Evolutionary conservation across 352 stramenopile species (phyloP), one percentile per base, ranked within the genome.

Genomic region (Aphanomyces euteiches): DNA sequence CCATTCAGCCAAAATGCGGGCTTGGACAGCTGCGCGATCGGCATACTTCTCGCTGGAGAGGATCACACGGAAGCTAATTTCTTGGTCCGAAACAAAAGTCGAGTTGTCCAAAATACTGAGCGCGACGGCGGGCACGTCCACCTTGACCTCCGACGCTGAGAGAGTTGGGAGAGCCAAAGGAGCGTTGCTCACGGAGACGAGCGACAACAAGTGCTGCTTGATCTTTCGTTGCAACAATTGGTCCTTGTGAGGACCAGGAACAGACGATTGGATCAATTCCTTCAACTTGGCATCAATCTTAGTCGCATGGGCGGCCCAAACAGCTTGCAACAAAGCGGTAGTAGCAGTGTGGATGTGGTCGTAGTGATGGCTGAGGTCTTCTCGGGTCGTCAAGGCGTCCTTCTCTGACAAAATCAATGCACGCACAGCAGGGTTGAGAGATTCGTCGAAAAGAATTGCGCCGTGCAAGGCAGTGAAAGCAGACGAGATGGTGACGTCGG

Each of bases 331-430:
- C 57, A 92, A 71, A 7, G 83, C 81, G 12, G 77, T 84, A 7
- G 83, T 90, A 3, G 83, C 84, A n/a, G 80, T 74, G 59, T 87
- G 85, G 60, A 92, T 78, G 1, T 75, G 79, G 17, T 60, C 67
- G 68, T 92, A 92, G 69, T 92, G 84, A 59, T 92, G 84, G 58
- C 77, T 85, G 57, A 92, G 37, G 7, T 92, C 84, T 39, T 88
- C 81, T 15, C 74, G 73, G 66, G 69, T 87, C 13, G 83, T 79
- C 47, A 92, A 87, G 34, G 79, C 85, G 38, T 84, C 79, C 4
- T 77, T 66, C 53, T 92, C 84, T 1, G 67, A 74, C 54, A 92
- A 73, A 7, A 84, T 90, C 56, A 90, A 43, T 0, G 84, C 84
- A 74, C 84, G 78, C 4, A 80, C 81, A 56, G 81, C 88, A 7